These are phyloP conservation scores for Durotheca rogersii DNA, from an alignment of 495 filamentous ascomycete genomes.

Conservation along the genomic window DNA sequence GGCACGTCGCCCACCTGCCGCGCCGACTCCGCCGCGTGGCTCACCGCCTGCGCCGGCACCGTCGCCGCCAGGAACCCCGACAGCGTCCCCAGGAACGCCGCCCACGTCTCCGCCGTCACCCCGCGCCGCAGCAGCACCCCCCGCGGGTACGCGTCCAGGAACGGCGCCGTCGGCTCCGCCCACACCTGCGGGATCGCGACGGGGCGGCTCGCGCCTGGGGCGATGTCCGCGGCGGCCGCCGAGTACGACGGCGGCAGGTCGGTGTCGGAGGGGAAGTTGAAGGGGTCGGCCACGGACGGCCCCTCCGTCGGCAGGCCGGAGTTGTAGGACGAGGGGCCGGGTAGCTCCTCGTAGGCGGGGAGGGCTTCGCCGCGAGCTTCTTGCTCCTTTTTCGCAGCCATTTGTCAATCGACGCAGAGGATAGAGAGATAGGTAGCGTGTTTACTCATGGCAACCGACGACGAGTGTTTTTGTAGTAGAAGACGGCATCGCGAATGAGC, in stretches of 20 bases:
- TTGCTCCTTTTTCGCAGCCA: slow-evolving; percentile 13
- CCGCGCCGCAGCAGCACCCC: slow-evolving; percentile 26
- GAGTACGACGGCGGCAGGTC: slow-evolving; percentile 15
- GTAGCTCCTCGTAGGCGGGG: slow-evolving; percentile 14
- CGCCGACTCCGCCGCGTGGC: slow-evolving; percentile 34
- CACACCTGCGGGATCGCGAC: slow-evolving; percentile 36
- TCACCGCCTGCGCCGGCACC: slow-evolving; percentile 35
- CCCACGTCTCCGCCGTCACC: slow-evolving; percentile 30
- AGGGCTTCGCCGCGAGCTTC: slow-evolving; percentile 18
- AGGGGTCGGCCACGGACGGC: slow-evolving; percentile 30
- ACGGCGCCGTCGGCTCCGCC: slow-evolving; percentile 23
- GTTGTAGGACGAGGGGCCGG: slow-evolving; percentile 5
- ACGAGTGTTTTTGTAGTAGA: too few relatives aligned
- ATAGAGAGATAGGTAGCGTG: too few relatives aligned
- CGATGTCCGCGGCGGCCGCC: not conserved
- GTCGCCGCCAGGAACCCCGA: slow-evolving; percentile 39
- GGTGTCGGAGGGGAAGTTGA: slow-evolving; percentile 34
- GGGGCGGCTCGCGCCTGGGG: too few relatives aligned
- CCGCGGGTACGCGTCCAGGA: slow-evolving; percentile 32
- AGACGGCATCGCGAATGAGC: too few relatives aligned
- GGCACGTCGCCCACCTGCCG: slow-evolving; percentile 28
- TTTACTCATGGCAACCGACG: too few relatives aligned
- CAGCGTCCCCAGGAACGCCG: slow-evolving; percentile 32
- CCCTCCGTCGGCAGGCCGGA: not conserved
- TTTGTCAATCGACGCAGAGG: too few relatives aligned